phyloP scores from a whole-genome alignment of 1,284 basidiomycete genomes.

The Coniophora puteana region DNA sequence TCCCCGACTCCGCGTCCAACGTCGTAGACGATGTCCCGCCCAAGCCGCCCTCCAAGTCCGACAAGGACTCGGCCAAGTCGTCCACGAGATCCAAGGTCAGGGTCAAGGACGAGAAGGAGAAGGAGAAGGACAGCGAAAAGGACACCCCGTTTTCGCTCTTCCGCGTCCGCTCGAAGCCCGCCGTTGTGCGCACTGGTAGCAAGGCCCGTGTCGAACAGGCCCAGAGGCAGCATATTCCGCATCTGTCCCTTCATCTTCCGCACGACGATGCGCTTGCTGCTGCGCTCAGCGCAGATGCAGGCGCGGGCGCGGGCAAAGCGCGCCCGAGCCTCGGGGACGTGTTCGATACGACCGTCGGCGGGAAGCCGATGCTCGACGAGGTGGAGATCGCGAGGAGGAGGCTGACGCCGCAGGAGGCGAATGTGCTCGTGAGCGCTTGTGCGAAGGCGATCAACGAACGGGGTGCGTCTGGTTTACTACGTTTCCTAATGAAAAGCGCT shows the following conservation, averaged over 20 bases:
- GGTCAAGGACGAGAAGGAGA: slow-evolving; percentile 15
- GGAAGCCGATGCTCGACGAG: slow-evolving; percentile 43
- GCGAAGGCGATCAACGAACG: slow-evolving; percentile 56
- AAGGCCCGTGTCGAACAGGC: no score
- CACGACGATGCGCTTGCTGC: slow-evolving; percentile 45
- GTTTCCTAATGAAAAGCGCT: slow-evolving; percentile 5
- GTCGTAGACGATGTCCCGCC: slow-evolving; percentile 46
- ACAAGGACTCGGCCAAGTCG: slow-evolving; percentile 33
- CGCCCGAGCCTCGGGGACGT: slow-evolving; percentile 46
- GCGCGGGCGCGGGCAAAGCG: no score
- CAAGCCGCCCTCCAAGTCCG: slow-evolving; percentile 46
- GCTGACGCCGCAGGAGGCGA: slow-evolving; percentile 55
- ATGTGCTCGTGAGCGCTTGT: slow-evolving; percentile 60
- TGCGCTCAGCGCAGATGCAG: no score
- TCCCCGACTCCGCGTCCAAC: slow-evolving; percentile 46
- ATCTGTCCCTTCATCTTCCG: slow-evolving; percentile 59
- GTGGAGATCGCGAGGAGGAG: slow-evolving; percentile 50
- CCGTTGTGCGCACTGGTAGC: slow-evolving; percentile 7
- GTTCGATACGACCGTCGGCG: slow-evolving; percentile 55
- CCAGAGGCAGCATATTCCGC: slow-evolving; percentile 38
- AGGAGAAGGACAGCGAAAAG: slow-evolving; percentile 30
- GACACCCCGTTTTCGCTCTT: slow-evolving; percentile 44
- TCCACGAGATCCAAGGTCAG: no score
- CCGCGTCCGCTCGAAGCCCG: slow-evolving; percentile 36
- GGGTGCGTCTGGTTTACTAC: slow-evolving; percentile 40